Evolutionary conservation across 73 alveolate species (phyloP).

Genomic region (Symbiodinium pilosum): DNA sequence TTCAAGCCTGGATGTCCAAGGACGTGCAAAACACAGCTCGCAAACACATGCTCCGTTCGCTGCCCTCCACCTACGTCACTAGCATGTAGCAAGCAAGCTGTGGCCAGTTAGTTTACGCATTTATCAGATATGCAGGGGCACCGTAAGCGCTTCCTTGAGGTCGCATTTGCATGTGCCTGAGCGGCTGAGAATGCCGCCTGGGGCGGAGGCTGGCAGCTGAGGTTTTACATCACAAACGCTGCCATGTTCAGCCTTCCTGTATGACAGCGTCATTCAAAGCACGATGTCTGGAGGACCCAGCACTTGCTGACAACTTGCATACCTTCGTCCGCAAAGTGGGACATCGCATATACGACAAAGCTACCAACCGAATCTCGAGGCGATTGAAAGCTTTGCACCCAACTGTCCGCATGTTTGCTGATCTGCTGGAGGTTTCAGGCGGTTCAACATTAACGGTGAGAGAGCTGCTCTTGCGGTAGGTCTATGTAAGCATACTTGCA

Average conservation of each 20-base stretch:
- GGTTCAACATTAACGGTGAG: too few species aligned
- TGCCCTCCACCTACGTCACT: neutral
- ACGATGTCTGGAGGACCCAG: neutral
- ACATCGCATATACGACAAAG: neutral
- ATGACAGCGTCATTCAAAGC: neutral
- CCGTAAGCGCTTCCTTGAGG: neutral
- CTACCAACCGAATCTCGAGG: neutral
- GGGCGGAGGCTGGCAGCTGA: neutral
- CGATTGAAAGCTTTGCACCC: too few species aligned
- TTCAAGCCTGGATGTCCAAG: neutral
- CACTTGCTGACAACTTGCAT: neutral
- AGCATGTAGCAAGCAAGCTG: too few species aligned
- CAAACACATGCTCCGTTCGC: neutral
- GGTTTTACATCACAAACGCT: neutral
- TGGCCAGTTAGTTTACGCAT: neutral
- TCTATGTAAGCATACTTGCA: too few species aligned
- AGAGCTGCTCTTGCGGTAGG: too few species aligned
- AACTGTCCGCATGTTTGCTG: too few species aligned
- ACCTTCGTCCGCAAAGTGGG: constrained; percentile 21
- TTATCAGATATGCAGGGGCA: neutral
- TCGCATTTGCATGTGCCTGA: constrained; percentile 11
- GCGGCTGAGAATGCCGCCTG: neutral
- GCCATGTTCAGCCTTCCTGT: neutral
- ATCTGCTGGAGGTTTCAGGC: too few species aligned
- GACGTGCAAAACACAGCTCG: neutral